Conservation (phyloP, 2,329 filamentous ascomycete species). For the Nemania sp. region DNA sequence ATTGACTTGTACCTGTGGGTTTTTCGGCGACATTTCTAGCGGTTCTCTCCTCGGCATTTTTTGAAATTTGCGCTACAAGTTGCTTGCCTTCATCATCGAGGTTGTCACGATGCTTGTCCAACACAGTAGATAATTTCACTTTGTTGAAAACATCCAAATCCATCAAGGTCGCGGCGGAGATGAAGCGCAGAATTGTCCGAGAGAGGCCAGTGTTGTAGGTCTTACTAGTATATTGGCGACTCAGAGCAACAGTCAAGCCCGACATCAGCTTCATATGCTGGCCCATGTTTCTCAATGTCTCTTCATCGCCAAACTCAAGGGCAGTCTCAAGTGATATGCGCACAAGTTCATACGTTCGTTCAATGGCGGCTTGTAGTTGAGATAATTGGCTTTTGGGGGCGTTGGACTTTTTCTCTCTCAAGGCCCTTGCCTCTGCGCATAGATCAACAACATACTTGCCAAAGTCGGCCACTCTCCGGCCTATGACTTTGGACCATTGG, state of each 20-base stretch:
- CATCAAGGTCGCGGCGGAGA: slow-evolving; percentile 50
- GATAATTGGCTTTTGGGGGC: slow-evolving; percentile 25
- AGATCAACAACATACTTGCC: slow-evolving; percentile 50
- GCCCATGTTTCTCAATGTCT: slow-evolving; percentile 62
- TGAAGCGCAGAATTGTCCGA: slow-evolving; percentile 62
- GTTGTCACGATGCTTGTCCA: slow-evolving; percentile 23
- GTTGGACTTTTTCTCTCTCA: slow-evolving; percentile 43
- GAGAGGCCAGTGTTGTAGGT: slow-evolving; percentile 59
- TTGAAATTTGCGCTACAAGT: slow-evolving; percentile 31
- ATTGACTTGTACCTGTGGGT: slow-evolving; percentile 3
- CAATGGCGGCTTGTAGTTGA: slow-evolving; percentile 47
- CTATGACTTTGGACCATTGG: slow-evolving; percentile 44
- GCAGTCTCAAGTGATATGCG: slow-evolving; percentile 58
- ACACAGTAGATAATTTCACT: slow-evolving; percentile 16
- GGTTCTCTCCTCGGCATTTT: slow-evolving; percentile 29
- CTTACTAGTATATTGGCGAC: slow-evolving; percentile 56
- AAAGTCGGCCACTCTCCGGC: slow-evolving; percentile 43
- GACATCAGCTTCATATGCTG: slow-evolving; percentile 61
- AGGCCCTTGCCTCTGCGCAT: slow-evolving; percentile 17
- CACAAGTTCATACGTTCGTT: slow-evolving; percentile 53
- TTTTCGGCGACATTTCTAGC: slow-evolving; percentile 23
- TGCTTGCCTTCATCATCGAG: slow-evolving; percentile 34
- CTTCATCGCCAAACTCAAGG: slow-evolving; percentile 57
- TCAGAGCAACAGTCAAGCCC: slow-evolving; percentile 58
- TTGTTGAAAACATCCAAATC: slow-evolving; percentile 20